Conservation (phyloP, 2,329 filamentous ascomycete genomes). For the Apiospora rasikravindrae region DNA sequence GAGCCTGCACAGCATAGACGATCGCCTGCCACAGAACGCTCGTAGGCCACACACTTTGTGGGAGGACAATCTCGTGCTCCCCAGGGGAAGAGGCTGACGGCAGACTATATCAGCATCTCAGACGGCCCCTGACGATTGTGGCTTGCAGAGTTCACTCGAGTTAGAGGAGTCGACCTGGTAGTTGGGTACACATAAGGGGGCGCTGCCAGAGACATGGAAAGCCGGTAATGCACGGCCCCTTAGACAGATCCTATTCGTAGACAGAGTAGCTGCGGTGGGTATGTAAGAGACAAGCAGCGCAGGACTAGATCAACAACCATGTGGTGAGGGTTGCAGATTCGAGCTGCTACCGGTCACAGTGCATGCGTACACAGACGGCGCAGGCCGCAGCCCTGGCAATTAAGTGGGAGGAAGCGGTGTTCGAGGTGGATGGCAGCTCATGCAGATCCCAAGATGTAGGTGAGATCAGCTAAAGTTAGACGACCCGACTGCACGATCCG, state of each 20-base stretch:
- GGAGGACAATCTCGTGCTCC: background rate
- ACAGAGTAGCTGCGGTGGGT: background rate
- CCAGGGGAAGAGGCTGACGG: constrained; percentile 1
- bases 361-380: background rate
- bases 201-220: background rate
- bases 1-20: constrained; percentile 12
- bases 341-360: background rate
- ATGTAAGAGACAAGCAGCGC: constrained; percentile 1
- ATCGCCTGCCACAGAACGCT: constrained; percentile 16
- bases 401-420: background rate
- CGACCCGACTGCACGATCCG: background rate
- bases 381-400: background rate
- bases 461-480: background rate
- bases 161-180: background rate
- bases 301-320: background rate
- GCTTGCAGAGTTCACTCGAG: background rate
- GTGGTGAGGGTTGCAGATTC: constrained; percentile 11
- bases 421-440: constrained; percentile 4
- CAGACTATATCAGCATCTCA: constrained; percentile 14
- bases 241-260: constrained; percentile 14
- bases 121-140: constrained; percentile 5
- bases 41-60: constrained; percentile 10
- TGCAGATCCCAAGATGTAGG: constrained; percentile 11
- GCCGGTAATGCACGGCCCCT: constrained; percentile 5
- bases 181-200: constrained; percentile 17